These are phyloP conservation scores for Gyrodon lividus DNA, from an alignment of 768 basidiomycete genomes.

Conservation along the genomic window DNA sequence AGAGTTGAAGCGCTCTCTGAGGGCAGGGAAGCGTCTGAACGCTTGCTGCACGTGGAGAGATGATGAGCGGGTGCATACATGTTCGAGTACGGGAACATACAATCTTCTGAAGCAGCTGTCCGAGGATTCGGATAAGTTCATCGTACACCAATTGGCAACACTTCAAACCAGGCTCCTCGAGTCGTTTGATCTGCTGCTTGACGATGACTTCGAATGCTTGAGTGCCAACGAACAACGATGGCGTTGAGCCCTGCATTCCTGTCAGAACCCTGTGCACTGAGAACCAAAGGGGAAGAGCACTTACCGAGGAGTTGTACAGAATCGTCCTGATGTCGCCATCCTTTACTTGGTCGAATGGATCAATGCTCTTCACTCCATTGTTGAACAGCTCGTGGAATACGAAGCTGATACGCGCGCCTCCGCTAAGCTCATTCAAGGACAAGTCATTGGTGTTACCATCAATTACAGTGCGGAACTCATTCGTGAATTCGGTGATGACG, in stretches of 20 bases:
- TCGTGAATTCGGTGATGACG: conserved; percentile 98
- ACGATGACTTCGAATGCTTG: conserved; percentile 98
- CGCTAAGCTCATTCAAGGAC: conserved; percentile 93
- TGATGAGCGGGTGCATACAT: neutral
- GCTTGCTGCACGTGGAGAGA: conserved; percentile 60
- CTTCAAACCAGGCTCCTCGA: conserved; percentile 92
- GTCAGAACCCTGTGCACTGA: neutral
- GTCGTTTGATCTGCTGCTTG: conserved; percentile 96
- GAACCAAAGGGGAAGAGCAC: conserved; percentile 29
- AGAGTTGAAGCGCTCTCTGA: conserved; percentile 92
- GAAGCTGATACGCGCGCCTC: conserved; percentile 97
- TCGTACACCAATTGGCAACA: conserved; percentile 97
- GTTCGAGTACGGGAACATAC: conserved; percentile 44
- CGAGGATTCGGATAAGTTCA: conserved; percentile 93
- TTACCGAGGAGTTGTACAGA: conserved; percentile 94
- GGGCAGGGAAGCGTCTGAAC: conserved; percentile 95
- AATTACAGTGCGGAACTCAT: conserved; percentile 94
- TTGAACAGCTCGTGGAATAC: conserved; percentile 99
- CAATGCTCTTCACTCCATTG: conserved; percentile 92
- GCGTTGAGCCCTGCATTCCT: conserved; percentile 78
- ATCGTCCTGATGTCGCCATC: conserved; percentile 97
- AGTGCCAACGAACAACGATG: conserved; percentile 94
- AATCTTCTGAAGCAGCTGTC: conserved; percentile 86
- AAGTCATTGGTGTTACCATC: conserved; percentile 98
- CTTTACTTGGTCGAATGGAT: conserved; percentile 98